These are phyloP conservation scores for Trametes cubensis DNA, from an alignment of 768 basidiomycete species.

Conservation along the genomic window DNA sequence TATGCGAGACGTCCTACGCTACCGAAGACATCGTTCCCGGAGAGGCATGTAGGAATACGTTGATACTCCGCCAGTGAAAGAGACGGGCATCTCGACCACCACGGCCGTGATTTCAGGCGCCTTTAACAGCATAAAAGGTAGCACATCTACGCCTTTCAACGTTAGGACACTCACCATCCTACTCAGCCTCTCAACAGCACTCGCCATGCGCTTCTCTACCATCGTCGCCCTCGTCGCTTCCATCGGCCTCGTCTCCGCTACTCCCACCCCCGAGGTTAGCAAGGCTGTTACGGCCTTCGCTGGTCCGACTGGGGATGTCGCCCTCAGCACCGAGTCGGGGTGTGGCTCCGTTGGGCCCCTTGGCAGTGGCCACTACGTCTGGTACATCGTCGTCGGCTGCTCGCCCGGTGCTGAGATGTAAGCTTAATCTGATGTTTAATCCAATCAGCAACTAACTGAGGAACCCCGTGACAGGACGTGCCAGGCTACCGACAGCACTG, in stretches of 20 bases:
- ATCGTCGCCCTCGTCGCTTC: slow-evolving; percentile 9
- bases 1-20: too few species aligned
- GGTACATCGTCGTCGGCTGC: slow-evolving; percentile 5
- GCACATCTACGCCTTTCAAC: too few species aligned
- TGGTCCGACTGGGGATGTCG: slow-evolving; percentile 9
- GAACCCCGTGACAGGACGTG: not conserved
- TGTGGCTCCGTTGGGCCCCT: slow-evolving; percentile 14
- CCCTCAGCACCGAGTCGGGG: slow-evolving; percentile 2
- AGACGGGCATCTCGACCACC: too few species aligned
- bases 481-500: slow-evolving; percentile 12
- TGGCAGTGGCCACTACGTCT: slow-evolving; percentile 9
- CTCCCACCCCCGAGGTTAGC: not conserved
- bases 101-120: too few species aligned
- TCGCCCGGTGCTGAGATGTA: not conserved
- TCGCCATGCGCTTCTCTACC: slow-evolving; percentile 11
- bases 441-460: not conserved
- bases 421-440: too few species aligned
- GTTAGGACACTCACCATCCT: too few species aligned
- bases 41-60: too few species aligned
- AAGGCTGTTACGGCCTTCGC: not conserved
- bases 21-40: too few species aligned
- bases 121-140: too few species aligned
- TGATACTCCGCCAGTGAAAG: too few species aligned
- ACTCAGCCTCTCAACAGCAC: not conserved
- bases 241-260: slow-evolving; percentile 1